A percentile compares a stretch with the other conserved stretches of the same genome.
Conservation (phyloP, 2,329 filamentous ascomycete species). For the Cryphonectria carpinicola region DNA sequence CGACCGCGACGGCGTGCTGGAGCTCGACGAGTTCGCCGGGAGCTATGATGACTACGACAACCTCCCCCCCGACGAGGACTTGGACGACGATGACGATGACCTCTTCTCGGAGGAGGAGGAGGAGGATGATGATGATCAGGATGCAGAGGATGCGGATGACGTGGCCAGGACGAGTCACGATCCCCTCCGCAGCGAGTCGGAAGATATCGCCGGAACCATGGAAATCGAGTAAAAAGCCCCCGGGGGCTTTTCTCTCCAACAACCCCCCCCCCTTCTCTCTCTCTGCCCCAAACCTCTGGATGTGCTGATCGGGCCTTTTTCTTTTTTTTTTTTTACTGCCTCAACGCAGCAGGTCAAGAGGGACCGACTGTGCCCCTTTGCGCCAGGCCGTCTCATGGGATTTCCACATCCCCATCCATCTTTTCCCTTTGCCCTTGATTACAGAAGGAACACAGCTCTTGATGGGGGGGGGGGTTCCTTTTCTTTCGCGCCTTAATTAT, state of each 20-base stretch:
- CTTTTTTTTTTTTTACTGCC: slow-evolving; percentile 6
- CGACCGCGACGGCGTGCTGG: slow-evolving; percentile 61
- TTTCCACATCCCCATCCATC: neutral
- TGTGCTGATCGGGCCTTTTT: neutral
- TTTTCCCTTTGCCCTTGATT: neutral
- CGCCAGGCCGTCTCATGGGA: neutral
- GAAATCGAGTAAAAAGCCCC: slow-evolving; percentile 52
- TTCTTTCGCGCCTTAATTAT: neutral
- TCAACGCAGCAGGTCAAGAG: slow-evolving; percentile 19
- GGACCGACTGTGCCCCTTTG: neutral
- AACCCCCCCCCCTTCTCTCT: too few species aligned
- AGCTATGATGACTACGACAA: slow-evolving; percentile 48
- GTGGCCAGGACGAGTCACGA: slow-evolving; percentile 40
- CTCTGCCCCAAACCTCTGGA: neutral
- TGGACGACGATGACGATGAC: slow-evolving; percentile 41
- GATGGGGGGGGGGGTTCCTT: neutral
- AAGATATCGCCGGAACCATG: slow-evolving; percentile 66
- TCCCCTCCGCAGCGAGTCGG: slow-evolving; percentile 59
- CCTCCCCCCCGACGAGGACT: slow-evolving; percentile 46
- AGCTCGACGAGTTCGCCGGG: slow-evolving; percentile 55
- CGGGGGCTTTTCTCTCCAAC: neutral
- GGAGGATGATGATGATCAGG: too few species aligned
- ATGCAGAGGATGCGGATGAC: slow-evolving; percentile 44
- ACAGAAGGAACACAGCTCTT: neutral
- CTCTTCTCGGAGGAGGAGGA: slow-evolving; percentile 41